These are phyloP conservation scores for Thalassiosira allenii DNA, from an alignment of 352 stramenopile species.

Conservation along the genomic window DNA sequence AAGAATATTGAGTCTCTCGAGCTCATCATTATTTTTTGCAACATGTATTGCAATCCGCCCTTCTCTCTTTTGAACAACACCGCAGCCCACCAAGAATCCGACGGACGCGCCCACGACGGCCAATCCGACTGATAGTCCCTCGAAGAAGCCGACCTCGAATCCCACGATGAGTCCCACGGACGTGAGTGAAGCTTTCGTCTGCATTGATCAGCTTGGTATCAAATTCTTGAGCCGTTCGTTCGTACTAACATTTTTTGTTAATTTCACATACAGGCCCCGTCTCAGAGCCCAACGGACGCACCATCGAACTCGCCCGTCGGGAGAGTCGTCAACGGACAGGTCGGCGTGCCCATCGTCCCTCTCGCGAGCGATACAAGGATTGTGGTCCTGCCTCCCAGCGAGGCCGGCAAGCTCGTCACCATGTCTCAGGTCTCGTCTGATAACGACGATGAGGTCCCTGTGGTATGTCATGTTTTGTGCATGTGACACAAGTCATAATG, in stretches of 20 bases:
- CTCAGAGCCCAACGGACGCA: conserved; percentile 9
- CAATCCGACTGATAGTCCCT: conserved; percentile 12
- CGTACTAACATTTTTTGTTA: too few species aligned
- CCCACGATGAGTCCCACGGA: conserved; percentile 15
- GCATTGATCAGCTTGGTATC: not conserved
- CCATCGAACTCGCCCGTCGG: conserved; percentile 15
- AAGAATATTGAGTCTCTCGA: not conserved
- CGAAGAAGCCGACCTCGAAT: not conserved
- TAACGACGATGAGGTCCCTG: conserved; percentile 10
- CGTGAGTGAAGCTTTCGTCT: conserved; percentile 10
- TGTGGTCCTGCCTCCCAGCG: conserved; percentile 11
- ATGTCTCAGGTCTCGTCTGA: conserved; percentile 3
- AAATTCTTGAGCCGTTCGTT: not conserved
- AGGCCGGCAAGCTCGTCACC: not conserved
- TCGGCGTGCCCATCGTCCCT: conserved; percentile 18
- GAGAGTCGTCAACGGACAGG: not conserved
- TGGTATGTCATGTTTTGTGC: too few species aligned
- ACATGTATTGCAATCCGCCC: not conserved
- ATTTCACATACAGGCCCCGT: conserved; percentile 5
- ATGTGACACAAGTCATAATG: too few species aligned
- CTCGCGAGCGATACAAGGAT: not conserved
- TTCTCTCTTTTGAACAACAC: not conserved
- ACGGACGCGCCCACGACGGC: conserved; percentile 4
- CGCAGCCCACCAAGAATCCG: conserved; percentile 6
- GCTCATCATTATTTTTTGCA: not conserved